Evolutionary conservation across 2,329 filamentous ascomycete species (phyloP).

Genomic region (Lachnellula arida): DNA sequence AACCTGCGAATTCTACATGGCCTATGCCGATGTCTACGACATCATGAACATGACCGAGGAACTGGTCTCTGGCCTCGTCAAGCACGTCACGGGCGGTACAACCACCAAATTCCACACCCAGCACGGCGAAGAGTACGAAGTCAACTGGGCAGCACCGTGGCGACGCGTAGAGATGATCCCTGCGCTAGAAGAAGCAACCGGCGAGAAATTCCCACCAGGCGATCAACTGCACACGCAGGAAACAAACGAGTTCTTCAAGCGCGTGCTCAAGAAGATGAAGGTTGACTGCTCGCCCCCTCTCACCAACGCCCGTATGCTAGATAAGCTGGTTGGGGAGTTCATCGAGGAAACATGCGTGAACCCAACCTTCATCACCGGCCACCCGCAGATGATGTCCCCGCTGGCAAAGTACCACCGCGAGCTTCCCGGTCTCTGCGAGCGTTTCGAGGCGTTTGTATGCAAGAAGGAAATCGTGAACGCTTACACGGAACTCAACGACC

Average conservation of each 20-base stretch:
- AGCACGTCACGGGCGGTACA: conserved; percentile 81
- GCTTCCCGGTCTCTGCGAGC: conserved; percentile 82
- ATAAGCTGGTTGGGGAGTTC: conserved; percentile 90
- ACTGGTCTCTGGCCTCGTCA: conserved; percentile 83
- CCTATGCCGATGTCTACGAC: conserved; percentile 88
- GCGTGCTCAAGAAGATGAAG: conserved; percentile 80
- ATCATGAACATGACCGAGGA: conserved; percentile 90
- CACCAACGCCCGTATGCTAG: conserved; percentile 94
- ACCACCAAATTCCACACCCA: conserved; percentile 83
- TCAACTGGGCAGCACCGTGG: conserved; percentile 98
- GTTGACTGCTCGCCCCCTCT: conserved; percentile 85
- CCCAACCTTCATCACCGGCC: conserved; percentile 87
- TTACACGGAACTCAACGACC: conserved; percentile 95
- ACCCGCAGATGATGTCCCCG: conserved; percentile 86
- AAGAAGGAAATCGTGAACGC: conserved; percentile 97
- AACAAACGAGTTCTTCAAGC: conserved; percentile 82
- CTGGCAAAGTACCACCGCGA: conserved; percentile 91
- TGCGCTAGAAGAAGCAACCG: conserved; percentile 80
- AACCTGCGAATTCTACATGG: conserved; percentile 95
- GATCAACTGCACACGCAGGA: conserved; percentile 84
- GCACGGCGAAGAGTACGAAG: conserved; percentile 76
- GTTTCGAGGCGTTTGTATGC: conserved; percentile 95
- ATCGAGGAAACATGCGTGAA: conserved; percentile 92
- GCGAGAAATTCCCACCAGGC: conserved; percentile 88
- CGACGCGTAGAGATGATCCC: conserved; percentile 93